Evolutionary conservation across 2,329 filamentous ascomycete genomes (phyloP).

Genomic region (Ceratocystis papillata): DNA sequence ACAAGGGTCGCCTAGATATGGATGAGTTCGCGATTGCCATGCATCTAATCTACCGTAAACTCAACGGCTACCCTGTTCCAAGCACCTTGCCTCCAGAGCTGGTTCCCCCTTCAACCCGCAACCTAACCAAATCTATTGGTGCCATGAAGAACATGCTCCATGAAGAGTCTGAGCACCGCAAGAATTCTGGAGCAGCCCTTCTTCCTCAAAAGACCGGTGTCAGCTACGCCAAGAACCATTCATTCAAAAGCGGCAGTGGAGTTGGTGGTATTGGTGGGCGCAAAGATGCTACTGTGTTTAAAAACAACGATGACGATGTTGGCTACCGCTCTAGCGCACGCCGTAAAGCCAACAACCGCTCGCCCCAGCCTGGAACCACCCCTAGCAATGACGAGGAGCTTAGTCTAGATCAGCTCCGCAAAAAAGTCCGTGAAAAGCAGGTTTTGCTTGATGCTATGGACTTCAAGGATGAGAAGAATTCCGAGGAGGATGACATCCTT

Average conservation of each 20-base stretch:
- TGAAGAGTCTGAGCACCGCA: slow-evolving; percentile 79
- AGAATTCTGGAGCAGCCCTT: slow-evolving; percentile 77
- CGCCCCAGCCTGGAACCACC: slow-evolving; percentile 63
- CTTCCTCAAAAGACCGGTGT: slow-evolving; percentile 96
- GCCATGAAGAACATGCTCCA: slow-evolving; percentile 82
- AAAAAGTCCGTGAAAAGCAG: slow-evolving; percentile 89
- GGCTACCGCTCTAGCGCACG: slow-evolving; percentile 91
- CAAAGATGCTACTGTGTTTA: slow-evolving; percentile 93
- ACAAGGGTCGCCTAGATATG: slow-evolving; percentile 85
- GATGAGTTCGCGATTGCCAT: slow-evolving; percentile 98
- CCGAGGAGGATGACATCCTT: slow-evolving; percentile 82
- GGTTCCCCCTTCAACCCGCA: slow-evolving; percentile 85
- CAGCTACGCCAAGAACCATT: slow-evolving; percentile 92
- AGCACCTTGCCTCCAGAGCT: slow-evolving; percentile 81
- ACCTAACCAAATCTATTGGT: slow-evolving; percentile 85
- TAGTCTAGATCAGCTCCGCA: slow-evolving; percentile 74
- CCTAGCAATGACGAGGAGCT: slow-evolving; percentile 61
- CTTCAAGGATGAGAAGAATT: slow-evolving; percentile 80
- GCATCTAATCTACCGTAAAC: slow-evolving; percentile 95
- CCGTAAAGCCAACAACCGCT: slow-evolving; percentile 64
- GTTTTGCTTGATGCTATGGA: slow-evolving; percentile 92
- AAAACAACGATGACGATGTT: slow-evolving; percentile 87
- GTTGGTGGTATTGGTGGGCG: slow-evolving; percentile 50
- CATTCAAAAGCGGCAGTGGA: slow-evolving; percentile 54
- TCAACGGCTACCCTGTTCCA: slow-evolving; percentile 90